A percentile compares a stretch with the other conserved stretches of the same genome.
Conservation (phyloP, 2,329 filamentous ascomycete genomes). For the Pyrenophora seminiperda region DNA sequence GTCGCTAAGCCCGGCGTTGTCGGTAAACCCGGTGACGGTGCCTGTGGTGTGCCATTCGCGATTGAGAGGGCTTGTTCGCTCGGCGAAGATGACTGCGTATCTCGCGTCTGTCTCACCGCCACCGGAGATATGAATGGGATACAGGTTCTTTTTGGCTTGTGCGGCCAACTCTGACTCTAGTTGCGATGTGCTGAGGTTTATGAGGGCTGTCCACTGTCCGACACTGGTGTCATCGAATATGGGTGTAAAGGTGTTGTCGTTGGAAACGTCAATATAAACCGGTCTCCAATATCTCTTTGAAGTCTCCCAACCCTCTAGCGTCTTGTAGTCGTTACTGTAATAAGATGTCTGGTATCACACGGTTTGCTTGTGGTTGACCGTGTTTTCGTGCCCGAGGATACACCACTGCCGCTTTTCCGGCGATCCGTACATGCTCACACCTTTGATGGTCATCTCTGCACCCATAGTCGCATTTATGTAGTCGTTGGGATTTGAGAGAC, state of each 20-base stretch:
- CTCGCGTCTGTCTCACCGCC: slow-evolving; percentile 9
- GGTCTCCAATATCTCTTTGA: slow-evolving; percentile 32
- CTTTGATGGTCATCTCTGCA: slow-evolving; percentile 17
- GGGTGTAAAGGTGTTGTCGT: slow-evolving; percentile 20
- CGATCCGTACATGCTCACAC: slow-evolving; percentile 24
- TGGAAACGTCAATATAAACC: slow-evolving; percentile 20
- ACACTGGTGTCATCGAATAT: slow-evolving; percentile 30
- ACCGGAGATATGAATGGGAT: slow-evolving; percentile 23
- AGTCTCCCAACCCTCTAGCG: slow-evolving; percentile 13
- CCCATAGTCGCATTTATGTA: background rate
- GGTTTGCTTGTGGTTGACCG: slow-evolving; percentile 19
- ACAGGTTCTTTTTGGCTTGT: slow-evolving; percentile 16
- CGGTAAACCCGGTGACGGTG: slow-evolving; percentile 22
- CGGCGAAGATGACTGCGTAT: slow-evolving; percentile 30
- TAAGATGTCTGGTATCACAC: slow-evolving; percentile 19
- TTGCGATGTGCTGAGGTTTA: slow-evolving; percentile 18
- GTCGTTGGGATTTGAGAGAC: slow-evolving; percentile 11
- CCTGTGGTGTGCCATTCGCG: slow-evolving; percentile 27
- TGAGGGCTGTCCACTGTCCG: slow-evolving; percentile 23
- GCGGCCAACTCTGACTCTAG: slow-evolving; percentile 19
- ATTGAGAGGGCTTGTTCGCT: slow-evolving; percentile 16
- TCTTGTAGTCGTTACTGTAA: slow-evolving; percentile 12
- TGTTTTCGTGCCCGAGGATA: slow-evolving; percentile 26
- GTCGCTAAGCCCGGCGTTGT: slow-evolving; percentile 18
- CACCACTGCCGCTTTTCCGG: slow-evolving; percentile 24